Conservation (phyloP, 257 asterid genomes). For the Gardenia jasminoides region DNA sequence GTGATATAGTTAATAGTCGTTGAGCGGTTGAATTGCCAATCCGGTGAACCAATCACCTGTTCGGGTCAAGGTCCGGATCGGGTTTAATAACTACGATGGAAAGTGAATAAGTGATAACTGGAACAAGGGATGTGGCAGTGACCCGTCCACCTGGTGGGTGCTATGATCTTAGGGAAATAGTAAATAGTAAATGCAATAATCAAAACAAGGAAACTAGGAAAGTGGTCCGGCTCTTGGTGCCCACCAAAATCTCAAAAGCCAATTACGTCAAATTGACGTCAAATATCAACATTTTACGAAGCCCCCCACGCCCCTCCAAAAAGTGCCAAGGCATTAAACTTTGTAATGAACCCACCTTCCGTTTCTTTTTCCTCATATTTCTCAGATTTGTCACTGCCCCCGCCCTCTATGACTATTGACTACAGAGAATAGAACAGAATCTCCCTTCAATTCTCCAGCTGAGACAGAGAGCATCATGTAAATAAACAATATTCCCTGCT, state of each 20-base stretch:
- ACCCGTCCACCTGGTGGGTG: no score
- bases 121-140: no score
- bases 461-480: background rate
- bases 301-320: constrained; percentile 2
- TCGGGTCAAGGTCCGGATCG: no score
- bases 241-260: constrained; percentile 21
- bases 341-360: background rate
- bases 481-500: no score
- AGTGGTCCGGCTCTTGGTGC: background rate
- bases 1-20: no score
- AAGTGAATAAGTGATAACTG: no score
- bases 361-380: background rate
- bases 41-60: no score
- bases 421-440: background rate
- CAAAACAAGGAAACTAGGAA: background rate
- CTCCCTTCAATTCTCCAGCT: background rate
- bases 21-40: no score
- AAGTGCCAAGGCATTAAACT: background rate
- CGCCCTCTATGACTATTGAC: background rate
- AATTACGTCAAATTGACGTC: constrained; percentile 27
- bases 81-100: no score
- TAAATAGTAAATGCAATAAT: background rate
- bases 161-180: background rate
- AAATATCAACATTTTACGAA: constrained; percentile 10
- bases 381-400: background rate